Evolutionary conservation across 2,329 filamentous ascomycete species (phyloP), one percentile per base, ranked within the genome.

Genomic region (Neofusicoccum laricinum): DNA sequence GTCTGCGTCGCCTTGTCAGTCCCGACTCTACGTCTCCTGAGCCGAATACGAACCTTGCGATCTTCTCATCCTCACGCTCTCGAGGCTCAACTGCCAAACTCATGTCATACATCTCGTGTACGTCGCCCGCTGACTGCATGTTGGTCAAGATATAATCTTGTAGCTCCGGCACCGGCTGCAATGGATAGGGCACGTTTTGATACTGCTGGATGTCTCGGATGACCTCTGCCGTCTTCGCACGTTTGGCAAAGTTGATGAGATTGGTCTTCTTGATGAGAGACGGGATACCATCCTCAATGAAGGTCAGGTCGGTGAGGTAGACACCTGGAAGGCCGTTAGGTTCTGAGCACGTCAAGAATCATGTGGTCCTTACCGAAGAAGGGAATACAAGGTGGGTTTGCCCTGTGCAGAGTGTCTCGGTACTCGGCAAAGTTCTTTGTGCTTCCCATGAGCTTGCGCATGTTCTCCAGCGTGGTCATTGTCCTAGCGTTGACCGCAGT

Each of bases 51-150:
- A 55, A 96, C 93, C 95, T 96, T 76, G 97, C 94, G 84, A 99
- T 98, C 85, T 98, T 98, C 81, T 99, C 95, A 75, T 99, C 95
- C 81, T 99, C 95, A 72, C 95, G 87, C 82, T 99, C 95, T 72
- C 95, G 87, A 67, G 95, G 95, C 77, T 99, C 95, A 66, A 99
- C 89, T 73, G 89, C 85, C 80, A 99, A 82, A 80, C 93, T 97
- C 84, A 93, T 93, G 78, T 98, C 93, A 82, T 98, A 99, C 95
- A 98, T 98, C 82, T 98, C 94, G 77, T 98, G 93, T 68, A 99
- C 95, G 76, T 98, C 94, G 61, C 93, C 91, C 3, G 95, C 94
- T 34, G 90, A 90, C 80, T 96, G 90, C 91, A 98, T 96, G 77
- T 98, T 97, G 76, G 89, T 93, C 70, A 97, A 80, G 69, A 99